These are phyloP conservation scores for Arthrobotrys conoides DNA, from an alignment of 2,329 filamentous ascomycete species.

Conservation along the genomic window DNA sequence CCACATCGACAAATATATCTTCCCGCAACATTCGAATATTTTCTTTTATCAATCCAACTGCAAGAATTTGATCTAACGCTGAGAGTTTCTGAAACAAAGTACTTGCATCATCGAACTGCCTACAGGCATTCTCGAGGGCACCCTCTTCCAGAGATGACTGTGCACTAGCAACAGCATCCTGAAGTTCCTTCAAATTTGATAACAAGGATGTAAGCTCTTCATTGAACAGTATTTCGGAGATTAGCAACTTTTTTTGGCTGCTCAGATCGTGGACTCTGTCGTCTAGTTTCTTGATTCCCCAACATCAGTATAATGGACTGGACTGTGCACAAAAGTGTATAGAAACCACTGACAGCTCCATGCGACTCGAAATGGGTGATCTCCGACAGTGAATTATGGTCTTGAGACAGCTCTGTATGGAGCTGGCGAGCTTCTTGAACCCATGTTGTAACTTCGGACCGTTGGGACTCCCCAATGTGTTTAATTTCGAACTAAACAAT, in stretches of 20 bases:
- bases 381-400: constrained; percentile 47
- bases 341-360: constrained; percentile 47
- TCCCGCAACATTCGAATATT: constrained; percentile 60
- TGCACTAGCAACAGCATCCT: constrained; percentile 60
- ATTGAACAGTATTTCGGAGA: constrained; percentile 63
- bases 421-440: constrained; percentile 62
- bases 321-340: background rate
- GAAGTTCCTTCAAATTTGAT: constrained; percentile 61
- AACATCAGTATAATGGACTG: constrained; percentile 41
- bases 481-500: constrained; percentile 62
- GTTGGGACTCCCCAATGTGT: constrained; percentile 61
- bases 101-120: constrained; percentile 54
- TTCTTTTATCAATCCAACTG: constrained; percentile 63
- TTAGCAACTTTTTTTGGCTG: constrained; percentile 61
- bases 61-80: constrained; percentile 60
- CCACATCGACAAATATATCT: constrained; percentile 67
- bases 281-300: constrained; percentile 61
- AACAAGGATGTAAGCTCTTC: constrained; percentile 62
- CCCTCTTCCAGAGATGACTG: constrained; percentile 46
- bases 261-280: constrained; percentile 60
- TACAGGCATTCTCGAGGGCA: constrained; percentile 59
- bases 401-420: constrained; percentile 61
- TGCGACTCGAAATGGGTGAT: constrained; percentile 48
- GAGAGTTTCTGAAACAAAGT: constrained; percentile 60
- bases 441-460: constrained; percentile 62